Evolutionary conservation across 345 rosid genomes (phyloP), one percentile per base, ranked within the genome.

Genomic region (Lepidium africanum): DNA sequence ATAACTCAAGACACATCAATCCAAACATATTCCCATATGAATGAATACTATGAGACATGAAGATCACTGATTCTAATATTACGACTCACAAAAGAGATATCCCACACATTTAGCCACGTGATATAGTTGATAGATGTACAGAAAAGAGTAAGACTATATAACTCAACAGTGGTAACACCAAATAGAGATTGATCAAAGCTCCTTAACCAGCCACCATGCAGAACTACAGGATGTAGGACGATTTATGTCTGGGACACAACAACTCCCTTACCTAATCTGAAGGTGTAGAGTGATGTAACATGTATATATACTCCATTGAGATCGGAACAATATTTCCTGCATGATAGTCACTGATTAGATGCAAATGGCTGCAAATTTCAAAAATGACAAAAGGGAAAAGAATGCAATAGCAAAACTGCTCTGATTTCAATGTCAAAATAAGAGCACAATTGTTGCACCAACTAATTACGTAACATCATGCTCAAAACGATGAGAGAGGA

Each of bases 281-380:
- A 54, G 52, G 67, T 55, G 53, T 43, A 63, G 63, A 37, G 53
- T 66, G 65, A 51, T 55, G 42, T 45, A 45, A 71, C 80, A 72
- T 37, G 58, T 58, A 73, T 72, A 27, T 70, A 64, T 59, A 68
- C 48, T 67, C 73, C 80, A 75, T 43, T 51, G 43, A 51, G 65
- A 60, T 63, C 32, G 74, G 72, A 71, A 67, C 83, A 75, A 69
- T 54, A 51, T 46, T 40, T 55, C 45, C 32, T 38, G 59, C 27
- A 63, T 56, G 70, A 63, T 58, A 23, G 52, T 49, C 61, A 23
- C 36, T 76, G 72, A 70, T 61, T 75, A 54, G 71, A 75, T 56
- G 40, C 65, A 54, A 57, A 63, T 40, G n/a, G 65, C 58, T 53
- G 50, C 23, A 64, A 53, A 45, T 66, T 59, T 42, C 36, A 58